These are phyloP conservation scores for Chalciporus piperatus DNA, from an alignment of 768 basidiomycete species.

Conservation along the genomic window DNA sequence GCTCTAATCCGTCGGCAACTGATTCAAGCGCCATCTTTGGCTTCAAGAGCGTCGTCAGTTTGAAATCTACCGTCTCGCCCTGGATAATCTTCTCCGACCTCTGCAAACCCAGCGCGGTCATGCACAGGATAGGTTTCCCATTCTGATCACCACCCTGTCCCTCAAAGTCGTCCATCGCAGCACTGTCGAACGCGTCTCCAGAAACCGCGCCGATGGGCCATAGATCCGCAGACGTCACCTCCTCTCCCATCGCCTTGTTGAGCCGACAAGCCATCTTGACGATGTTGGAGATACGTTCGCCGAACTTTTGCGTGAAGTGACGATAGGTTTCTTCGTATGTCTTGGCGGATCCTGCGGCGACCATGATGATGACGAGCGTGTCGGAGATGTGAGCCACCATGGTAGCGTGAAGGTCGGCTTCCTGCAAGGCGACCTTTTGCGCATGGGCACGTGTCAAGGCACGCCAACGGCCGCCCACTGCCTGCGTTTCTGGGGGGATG, in stretches of 20 bases:
- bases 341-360: constrained; percentile 38
- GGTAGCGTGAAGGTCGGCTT: constrained; percentile 30
- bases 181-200: constrained; percentile 39
- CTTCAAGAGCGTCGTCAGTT: constrained; percentile 46
- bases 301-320: constrained; percentile 32
- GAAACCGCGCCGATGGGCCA: constrained; percentile 46
- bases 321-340: constrained; percentile 32
- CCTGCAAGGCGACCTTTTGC: constrained; percentile 30
- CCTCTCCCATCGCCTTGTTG: constrained; percentile 54
- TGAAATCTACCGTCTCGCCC: constrained; percentile 46
- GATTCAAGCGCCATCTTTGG: constrained; percentile 52
- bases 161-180: constrained; percentile 48
- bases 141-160: constrained; percentile 9
- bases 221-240: constrained; percentile 55
- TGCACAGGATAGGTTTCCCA: constrained; percentile 44
- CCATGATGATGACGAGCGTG: constrained; percentile 41
- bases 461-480: constrained; percentile 55
- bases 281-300: constrained; percentile 33
- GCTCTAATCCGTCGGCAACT: constrained; percentile 29
- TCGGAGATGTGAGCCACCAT: constrained; percentile 46
- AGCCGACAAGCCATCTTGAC: constrained; percentile 31
- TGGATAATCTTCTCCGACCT: constrained; percentile 35
- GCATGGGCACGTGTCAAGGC: constrained; percentile 50
- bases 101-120: constrained; percentile 53
- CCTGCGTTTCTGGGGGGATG: constrained; percentile 42